Base-by-base conservation (phyloP, 2,329 filamentous ascomycete genomes). In the Colletotrichum godetiae region DNA sequence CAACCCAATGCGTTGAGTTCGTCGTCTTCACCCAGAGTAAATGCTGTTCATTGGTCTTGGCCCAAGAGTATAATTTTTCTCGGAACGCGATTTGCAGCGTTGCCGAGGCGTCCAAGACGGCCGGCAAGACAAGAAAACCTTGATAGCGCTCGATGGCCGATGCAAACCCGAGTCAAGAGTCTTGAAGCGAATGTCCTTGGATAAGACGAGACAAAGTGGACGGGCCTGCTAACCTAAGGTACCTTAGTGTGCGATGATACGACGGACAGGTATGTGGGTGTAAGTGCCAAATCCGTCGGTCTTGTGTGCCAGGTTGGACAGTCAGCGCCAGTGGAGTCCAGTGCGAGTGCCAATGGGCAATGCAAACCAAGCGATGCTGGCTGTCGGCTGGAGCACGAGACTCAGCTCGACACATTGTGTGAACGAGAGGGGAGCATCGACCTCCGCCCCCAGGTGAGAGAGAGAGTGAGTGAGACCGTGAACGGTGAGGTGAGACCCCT, bases 161-260 rank as follows among this genome's bases (percentile, higher is more conserved):
- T 22, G 52, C 33, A 65, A 65, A 63, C n/a, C 22, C 42, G 61
- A 55, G 61, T 65, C 62, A 57, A 24, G 52, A 46, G 61, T 65
- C 52, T 37, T 19, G 52, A 29, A 22, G 52, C 8, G 31, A 35
- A n/a, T 22, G 42, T n/a, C 31, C 61, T 64, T 53, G 46, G n/a
- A 53, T 42, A 27, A 10, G 13, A 55, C 29, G n/a, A 64, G 46
- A 37, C 12, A 13, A 29, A 27, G 24, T 11, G 49, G 52, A 65
- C 24, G 22, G 24, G 33, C 15, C 10, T 56, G 49, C n/a, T 11
- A 49, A n/a, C 19, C n/a, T 11, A n/a, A n/a, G n/a, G n/a, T n/a
- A 49, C 42, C 19, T 35, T 24, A 27, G 61, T 27, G 10, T 31
- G 31, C 22, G 19, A 55, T n/a, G 49, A 22, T 55, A 42, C 37